Conservation (phyloP, 768 basidiomycete species). For the Coprinopsis marcescibilis region DNA sequence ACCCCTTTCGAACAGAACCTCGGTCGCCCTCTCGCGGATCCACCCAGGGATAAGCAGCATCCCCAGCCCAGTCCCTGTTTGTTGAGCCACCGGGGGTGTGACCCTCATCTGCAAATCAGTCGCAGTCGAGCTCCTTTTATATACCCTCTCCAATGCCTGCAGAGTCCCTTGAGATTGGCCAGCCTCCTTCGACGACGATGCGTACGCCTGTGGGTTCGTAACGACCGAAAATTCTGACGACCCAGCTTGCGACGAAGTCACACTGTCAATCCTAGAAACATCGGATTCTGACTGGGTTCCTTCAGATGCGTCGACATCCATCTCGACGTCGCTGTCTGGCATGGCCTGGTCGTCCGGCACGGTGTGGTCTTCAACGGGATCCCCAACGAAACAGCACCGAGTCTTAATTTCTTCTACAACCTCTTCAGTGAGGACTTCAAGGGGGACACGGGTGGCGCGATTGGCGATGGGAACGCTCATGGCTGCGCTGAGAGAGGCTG, state of each 20-base stretch:
- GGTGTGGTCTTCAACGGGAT: constrained; percentile 40
- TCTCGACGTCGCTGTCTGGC: constrained; percentile 26
- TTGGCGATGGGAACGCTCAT: constrained; percentile 58
- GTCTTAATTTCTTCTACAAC: constrained; percentile 90
- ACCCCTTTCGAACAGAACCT: constrained; percentile 85
- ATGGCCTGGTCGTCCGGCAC: constrained; percentile 23
- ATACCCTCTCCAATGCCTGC: constrained; percentile 64
- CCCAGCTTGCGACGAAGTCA: constrained; percentile 37
- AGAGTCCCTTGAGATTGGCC: constrained; percentile 44
- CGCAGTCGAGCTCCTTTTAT: constrained; percentile 71
- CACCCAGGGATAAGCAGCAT: constrained; percentile 89
- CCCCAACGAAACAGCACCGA: constrained; percentile 83
- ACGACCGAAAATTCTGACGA: constrained; percentile 57
- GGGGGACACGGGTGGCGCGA: constrained; percentile 63
- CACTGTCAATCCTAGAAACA: constrained; percentile 50
- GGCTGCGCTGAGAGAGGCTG: constrained; percentile 59
- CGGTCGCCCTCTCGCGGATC: constrained; percentile 88
- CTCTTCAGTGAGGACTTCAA: constrained; percentile 70
- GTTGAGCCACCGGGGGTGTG: constrained; percentile 58
- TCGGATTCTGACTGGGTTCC: constrained; percentile 63
- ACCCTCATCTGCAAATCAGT: constrained; percentile 69
- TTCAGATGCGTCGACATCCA: constrained; percentile 33
- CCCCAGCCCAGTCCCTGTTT: constrained; percentile 66
- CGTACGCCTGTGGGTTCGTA: constrained; percentile 37
- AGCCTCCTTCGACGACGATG: constrained; percentile 20